Conservation (phyloP, 495 filamentous ascomycete species). For the Penicillium verhagenii region DNA sequence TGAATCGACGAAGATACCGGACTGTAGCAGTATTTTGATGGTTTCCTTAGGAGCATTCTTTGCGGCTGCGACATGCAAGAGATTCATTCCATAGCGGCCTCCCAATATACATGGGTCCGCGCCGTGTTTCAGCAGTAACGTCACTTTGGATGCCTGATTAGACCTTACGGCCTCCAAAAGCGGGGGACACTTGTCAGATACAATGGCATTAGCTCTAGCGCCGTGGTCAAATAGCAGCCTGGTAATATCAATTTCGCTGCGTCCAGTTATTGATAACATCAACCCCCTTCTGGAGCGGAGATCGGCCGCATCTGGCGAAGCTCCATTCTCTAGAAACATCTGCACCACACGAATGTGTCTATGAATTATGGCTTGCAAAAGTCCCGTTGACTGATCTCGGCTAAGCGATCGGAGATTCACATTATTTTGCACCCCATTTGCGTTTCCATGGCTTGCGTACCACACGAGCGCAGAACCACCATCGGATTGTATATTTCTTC, state of each 20-base stretch:
- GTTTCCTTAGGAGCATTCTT: constrained; percentile 1
- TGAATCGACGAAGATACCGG: constrained; percentile 4
- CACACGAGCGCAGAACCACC: constrained; percentile 13
- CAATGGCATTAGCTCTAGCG: neutral
- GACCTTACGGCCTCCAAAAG: constrained; percentile 1
- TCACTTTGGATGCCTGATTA: constrained; percentile 6
- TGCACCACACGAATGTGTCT: constrained; percentile 1
- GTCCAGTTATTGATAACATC: constrained; percentile 3
- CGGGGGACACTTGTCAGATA: constrained; percentile 2
- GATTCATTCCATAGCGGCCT: neutral
- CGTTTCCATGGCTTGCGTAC: constrained; percentile 10
- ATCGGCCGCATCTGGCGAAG: constrained; percentile 1
- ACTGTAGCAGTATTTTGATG: constrained; percentile 1
- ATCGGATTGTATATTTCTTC: neutral
- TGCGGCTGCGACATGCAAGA: constrained; percentile 3
- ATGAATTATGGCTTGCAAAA: neutral
- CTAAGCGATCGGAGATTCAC: constrained; percentile 4
- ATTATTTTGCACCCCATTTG: constrained; percentile 1
- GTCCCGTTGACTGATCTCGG: constrained; percentile 2
- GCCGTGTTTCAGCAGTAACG: constrained; percentile 3
- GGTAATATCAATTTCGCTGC: constrained; percentile 3
- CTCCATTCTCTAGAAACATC: constrained; percentile 8
- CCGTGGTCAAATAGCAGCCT: constrained; percentile 8
- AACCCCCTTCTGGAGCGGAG: constrained; percentile 5
- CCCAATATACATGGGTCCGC: neutral